Evolutionary conservation across 495 filamentous ascomycete species (phyloP), one percentile per base, ranked within the genome.

Genomic region (Penicillium parvum): DNA sequence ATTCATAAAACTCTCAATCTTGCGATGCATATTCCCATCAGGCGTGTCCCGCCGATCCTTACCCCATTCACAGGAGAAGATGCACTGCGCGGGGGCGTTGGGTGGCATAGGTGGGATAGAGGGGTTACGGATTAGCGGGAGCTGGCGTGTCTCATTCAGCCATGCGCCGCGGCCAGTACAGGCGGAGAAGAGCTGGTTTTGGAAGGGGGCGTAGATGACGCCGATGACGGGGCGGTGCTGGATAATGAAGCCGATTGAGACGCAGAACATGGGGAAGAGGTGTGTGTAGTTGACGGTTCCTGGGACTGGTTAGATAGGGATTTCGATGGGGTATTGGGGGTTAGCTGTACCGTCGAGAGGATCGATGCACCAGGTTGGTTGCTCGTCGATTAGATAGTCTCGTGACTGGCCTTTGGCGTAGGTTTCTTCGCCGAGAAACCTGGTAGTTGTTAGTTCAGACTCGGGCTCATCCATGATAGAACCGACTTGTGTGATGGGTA

Each of bases 271-370:
- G 35, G 81, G 83, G 62, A 84, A 83, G 9, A 83, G 64, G 58
- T 86, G 82, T 10, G 78, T 84, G 61, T 82, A 85, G 63, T 85
- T 85, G 39, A 85, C 81, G 10, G 83, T 86, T 49, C 67, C 67
- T 66, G 14, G 15, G 19, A 5, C 0, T 19, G 15, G 25, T 36
- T 48, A 29, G 23, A 8, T 18, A 5, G 20, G 2, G 12, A 1
- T 43, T 12, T 21, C 3, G 4, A 15, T 6, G 14, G 10, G 11
- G 26, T 2, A n/a, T 15, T 6, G 9, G 25, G 7, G n/a, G 8
- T 21, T 9, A 21, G 14, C 5, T n/a, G 15, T 62, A 52, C 82
- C 82, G 47, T 86, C 81, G 30, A 85, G 60, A 5, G 82, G 81
- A 55, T 86, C 82, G 26, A 85, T 72, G 55, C 75, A 79, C 83